Evolutionary conservation across 2,329 filamentous ascomycete genomes (phyloP).

Genomic region (Ascosphaera apis): DNA sequence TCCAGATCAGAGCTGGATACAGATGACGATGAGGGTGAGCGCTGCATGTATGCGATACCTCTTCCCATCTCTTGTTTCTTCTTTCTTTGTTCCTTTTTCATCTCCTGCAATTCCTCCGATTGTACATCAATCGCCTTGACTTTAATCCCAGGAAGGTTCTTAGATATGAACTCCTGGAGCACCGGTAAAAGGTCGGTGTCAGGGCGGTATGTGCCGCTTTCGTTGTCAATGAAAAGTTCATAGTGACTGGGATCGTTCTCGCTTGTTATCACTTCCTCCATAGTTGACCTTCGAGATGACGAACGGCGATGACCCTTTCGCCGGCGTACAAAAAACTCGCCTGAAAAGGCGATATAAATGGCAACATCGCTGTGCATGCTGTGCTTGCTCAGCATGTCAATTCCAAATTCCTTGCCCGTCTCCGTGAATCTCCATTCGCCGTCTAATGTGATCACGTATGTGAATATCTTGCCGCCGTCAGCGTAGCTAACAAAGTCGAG

Average conservation of each 20-base stretch:
- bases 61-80: slow-evolving; percentile 42
- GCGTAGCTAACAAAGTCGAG: slow-evolving; percentile 71
- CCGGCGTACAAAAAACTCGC: slow-evolving; percentile 75
- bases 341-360: slow-evolving; percentile 74
- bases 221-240: slow-evolving; percentile 83
- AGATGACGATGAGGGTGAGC: slow-evolving; percentile 17
- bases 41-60: slow-evolving; percentile 31
- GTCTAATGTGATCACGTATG: slow-evolving; percentile 76
- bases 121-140: slow-evolving; percentile 53
- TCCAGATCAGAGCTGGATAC: slow-evolving; percentile 34
- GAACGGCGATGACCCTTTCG: slow-evolving; percentile 26
- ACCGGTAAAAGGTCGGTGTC: slow-evolving; percentile 52
- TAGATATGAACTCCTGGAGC: slow-evolving; percentile 45
- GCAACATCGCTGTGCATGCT: slow-evolving; percentile 91
- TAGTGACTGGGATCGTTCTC: slow-evolving; percentile 32
- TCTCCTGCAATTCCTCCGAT: slow-evolving; percentile 43
- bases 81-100: slow-evolving; percentile 56
- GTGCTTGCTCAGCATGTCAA: slow-evolving; percentile 82
- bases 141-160: slow-evolving; percentile 55
- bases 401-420: slow-evolving; percentile 84
- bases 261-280: slow-evolving; percentile 9
- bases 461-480: slow-evolving; percentile 67
- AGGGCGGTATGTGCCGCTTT: slow-evolving; percentile 79
- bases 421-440: slow-evolving; percentile 77
- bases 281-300: not conserved